Conservation (phyloP, 176 grass and related monocot genomes). For the Oropetium thomaeum region DNA sequence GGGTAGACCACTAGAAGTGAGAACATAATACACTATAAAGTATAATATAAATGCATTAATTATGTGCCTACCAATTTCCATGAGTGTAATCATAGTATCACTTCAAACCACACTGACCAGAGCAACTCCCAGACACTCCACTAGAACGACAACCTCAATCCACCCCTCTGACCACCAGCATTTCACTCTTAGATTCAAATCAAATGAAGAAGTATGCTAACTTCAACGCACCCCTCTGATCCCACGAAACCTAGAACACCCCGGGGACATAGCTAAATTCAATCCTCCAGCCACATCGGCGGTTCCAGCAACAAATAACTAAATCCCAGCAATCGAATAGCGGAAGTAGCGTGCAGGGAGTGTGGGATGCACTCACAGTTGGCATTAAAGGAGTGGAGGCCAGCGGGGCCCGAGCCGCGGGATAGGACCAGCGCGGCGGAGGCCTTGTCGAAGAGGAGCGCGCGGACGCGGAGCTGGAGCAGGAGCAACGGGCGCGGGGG, state of each 20-base stretch:
- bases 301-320: conserved; percentile 32
- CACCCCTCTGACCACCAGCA: background rate
- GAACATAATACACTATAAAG: background rate
- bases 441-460: conserved; percentile 95
- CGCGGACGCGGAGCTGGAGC: conserved; percentile 78
- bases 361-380: conserved; percentile 49
- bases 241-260: conserved; percentile 18
- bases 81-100: background rate
- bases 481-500: conserved; percentile 56
- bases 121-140: background rate
- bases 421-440: conserved; percentile 63
- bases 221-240: background rate
- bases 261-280: conserved; percentile 13
- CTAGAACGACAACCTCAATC: background rate
- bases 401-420: background rate
- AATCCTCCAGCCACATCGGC: background rate
- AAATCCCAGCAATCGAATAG: conserved; percentile 6
- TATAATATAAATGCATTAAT: background rate
- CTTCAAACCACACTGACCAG: background rate
- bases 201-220: background rate
- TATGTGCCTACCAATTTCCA: background rate
- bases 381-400: conserved; percentile 43
- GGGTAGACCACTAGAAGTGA: too few species aligned
- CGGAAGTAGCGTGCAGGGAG: background rate
- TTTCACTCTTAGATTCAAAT: background rate